Base-by-base conservation (phyloP, 2,329 filamentous ascomycete species). In the Hypoxylon sp. region DNA sequence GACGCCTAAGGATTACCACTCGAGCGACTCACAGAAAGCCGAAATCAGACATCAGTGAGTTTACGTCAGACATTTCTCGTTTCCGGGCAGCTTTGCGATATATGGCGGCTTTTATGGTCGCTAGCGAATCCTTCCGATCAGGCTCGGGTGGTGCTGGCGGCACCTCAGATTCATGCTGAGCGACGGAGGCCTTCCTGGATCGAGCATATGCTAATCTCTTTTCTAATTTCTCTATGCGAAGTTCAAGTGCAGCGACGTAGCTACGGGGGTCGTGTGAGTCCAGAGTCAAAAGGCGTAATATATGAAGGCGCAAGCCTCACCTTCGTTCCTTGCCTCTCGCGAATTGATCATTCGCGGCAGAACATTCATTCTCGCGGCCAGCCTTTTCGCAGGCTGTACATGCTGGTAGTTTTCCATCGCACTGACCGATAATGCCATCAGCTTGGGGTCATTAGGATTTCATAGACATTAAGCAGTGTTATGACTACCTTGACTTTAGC, bases 351-450 rank as follows among this genome's bases (percentile, higher is more conserved):
- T 97, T 98, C 6, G 94, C 94, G 62, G 94, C 94, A 5, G 94
- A 97, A 79, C 96, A 99, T 78, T 97, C 94, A 67, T 86, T 90
- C 61, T 92, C 90, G 68, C 94, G 91, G 31, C 94, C 94, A 13
- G 94, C 93, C 81, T 94, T 94, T 80, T 98, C 95, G 78, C 96
- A 98, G 17, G 95, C 95, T 6, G 94, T 97, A 78, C 96, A 99
- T 6, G 94, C 94, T 10, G 96, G 96, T 39, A 98, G 84, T 80
- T 98, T 98, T 68, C 96, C 95, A 82, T 98, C 96, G 77, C 96
- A 99, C 89, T 92, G 76, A 22, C 89, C 91, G 76, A 22, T 24
- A 35, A 65, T 17, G 46, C 61, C 53, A 72, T 71, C 67, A 62
- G 65, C 53, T 68, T 55, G 44, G 65, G 9, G 11, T 14, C 11